These are phyloP conservation scores for Clonostachys solani DNA, from an alignment of 2,329 filamentous ascomycete species.

Conservation along the genomic window DNA sequence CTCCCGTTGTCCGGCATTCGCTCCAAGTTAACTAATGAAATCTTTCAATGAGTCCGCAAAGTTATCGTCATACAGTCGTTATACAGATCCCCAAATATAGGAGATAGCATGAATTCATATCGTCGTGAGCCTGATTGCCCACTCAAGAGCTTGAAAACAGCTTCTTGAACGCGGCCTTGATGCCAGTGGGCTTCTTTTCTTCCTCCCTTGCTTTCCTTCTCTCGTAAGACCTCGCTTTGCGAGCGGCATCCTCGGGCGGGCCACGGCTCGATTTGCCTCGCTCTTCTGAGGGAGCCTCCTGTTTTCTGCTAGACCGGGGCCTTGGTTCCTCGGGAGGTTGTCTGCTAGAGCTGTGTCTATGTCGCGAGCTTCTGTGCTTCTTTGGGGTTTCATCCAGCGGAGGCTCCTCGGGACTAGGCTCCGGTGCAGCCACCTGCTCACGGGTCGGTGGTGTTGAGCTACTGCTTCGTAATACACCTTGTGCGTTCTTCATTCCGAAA, in stretches of 20 bases:
- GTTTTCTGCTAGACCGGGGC: constrained; percentile 5
- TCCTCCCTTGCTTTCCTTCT: constrained; percentile 20
- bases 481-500: constrained; percentile 32
- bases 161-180: constrained; percentile 30
- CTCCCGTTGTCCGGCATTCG: no score
- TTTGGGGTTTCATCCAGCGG: constrained; percentile 3
- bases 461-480: constrained; percentile 21
- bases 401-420: constrained; percentile 4
- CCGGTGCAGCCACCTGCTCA: constrained; percentile 4
- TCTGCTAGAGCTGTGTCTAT: constrained; percentile 14
- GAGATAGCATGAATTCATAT: no score
- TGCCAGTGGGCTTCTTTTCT: constrained; percentile 20
- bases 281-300: background rate
- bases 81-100: no score
- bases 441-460: background rate
- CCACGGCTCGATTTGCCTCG: background rate
- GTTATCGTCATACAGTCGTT: no score
- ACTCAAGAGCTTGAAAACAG: constrained; percentile 14
- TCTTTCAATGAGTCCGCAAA: no score
- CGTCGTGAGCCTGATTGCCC: no score
- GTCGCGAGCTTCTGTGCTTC: constrained; percentile 15
- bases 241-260: constrained; percentile 22
- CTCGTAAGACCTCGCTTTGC: constrained; percentile 24
- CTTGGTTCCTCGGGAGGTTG: constrained; percentile 18
- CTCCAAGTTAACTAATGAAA: no score